Evolutionary conservation across 2,329 filamentous ascomycete species (phyloP), one percentile per base, ranked within the genome.

Genomic region (Arthrobotrys entomopaga): DNA sequence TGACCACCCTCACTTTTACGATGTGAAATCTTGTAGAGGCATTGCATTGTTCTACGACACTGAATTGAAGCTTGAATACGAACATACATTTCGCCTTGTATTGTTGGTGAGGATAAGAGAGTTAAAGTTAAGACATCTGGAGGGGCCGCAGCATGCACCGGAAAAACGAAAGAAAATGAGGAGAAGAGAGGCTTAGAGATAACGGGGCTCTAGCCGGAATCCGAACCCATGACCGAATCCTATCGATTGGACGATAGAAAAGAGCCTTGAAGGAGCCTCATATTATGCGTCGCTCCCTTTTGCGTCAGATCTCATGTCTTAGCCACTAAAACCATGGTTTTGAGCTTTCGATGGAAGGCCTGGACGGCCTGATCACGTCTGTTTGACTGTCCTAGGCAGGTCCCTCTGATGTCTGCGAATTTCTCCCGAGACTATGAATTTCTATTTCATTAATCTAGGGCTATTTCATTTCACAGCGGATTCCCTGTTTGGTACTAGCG

Each of bases 121-220:
- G 54, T 43, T 22, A 20, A 60, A 53, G 43, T 24, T 29, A 26
- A 13, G 22, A 48, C 43, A n/a, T 15, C 2, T 11, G 46, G 54
- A 58, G 48, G 24, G 38, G 48, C 48, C 58, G 65, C 65, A 61
- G 53, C 50, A 20, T n/a, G n/a, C n/a, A 61, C 13, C 13, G 34
- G 54, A 46, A 60, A 24, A 53, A 29, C 20, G 10, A 34, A 34
- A 34, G 29, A 34, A 34, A 34, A 6, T 34, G 29, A 34, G 29
- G 29, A 34, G 29, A 34, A 34, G 29, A 1, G 29, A 20, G 56
- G 38, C 48, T 48, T 48, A n/a, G 29, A 16, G 63, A 66, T 60
- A 69, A 43, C 53, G 53, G n/a, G n/a, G 53, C n/a, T 16, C 56
- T 54, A 61, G 24, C 65, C 65, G 56, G 54, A 69, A 53, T 69